These are phyloP conservation scores for Bacterosira constricta DNA, from an alignment of 108 stramenopile genomes.

Conservation along the genomic window DNA sequence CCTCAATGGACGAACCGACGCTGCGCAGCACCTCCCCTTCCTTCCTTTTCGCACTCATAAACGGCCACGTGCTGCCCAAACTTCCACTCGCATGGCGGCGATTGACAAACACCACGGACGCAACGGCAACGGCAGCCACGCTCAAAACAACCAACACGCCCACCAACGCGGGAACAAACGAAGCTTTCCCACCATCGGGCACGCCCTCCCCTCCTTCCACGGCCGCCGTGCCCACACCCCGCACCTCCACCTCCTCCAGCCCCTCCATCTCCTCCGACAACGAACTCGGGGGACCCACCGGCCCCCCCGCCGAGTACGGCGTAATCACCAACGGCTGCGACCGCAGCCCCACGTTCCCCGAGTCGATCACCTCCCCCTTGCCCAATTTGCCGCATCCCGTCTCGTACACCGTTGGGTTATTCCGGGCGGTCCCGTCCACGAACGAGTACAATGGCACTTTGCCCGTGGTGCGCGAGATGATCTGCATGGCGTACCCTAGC, in stretches of 20 bases:
- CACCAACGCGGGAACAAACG: constrained; percentile 5
- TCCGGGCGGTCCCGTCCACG: constrained; percentile 4
- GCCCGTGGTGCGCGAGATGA: not conserved
- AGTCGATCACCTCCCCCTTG: constrained; percentile 21
- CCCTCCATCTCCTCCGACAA: not conserved
- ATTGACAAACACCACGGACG: not conserved
- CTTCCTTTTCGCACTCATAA: no score
- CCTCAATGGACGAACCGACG: constrained; percentile 2
- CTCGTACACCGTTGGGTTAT: constrained; percentile 26
- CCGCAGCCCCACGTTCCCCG: constrained; percentile 26
- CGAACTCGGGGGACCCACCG: not conserved
- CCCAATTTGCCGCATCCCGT: constrained; percentile 34
- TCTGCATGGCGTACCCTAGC: constrained; percentile 30
- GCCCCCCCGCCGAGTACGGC: constrained; percentile 5
- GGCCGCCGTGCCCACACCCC: not conserved
- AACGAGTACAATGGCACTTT: constrained; percentile 29
- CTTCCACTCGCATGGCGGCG: no score
- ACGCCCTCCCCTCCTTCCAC: not conserved
- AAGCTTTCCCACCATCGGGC: not conserved
- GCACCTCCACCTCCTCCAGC: not conserved
- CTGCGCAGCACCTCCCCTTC: not conserved
- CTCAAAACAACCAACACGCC: not conserved
- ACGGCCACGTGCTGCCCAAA: no score
- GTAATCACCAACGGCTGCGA: constrained; percentile 6
- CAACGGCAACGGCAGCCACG: not conserved